Evolutionary conservation across 2,329 filamentous ascomycete species (phyloP).

Genomic region (Meredithiella fracta): DNA sequence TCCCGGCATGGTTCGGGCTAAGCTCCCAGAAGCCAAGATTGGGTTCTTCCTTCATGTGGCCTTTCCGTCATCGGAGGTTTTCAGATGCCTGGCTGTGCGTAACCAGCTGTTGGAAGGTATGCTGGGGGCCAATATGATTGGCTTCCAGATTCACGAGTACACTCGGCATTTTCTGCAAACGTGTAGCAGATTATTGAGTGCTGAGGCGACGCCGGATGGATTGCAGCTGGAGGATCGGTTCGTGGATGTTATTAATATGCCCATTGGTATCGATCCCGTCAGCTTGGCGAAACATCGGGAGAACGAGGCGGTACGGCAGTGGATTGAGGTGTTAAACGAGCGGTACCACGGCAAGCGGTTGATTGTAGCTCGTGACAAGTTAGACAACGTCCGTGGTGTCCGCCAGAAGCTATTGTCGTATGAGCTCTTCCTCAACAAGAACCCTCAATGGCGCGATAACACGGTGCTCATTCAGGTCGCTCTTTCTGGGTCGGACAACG

Average conservation of each 20-base stretch:
- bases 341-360: constrained; percentile 77
- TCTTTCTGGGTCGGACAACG: constrained; percentile 74
- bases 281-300: constrained; percentile 55
- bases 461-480: constrained; percentile 90
- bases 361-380: constrained; percentile 85
- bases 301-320: constrained; percentile 56
- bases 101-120: constrained; percentile 82
- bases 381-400: constrained; percentile 82
- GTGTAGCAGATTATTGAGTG: constrained; percentile 77
- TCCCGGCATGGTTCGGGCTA: constrained; percentile 74
- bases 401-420: constrained; percentile 85
- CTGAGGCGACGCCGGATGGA: constrained; percentile 76
- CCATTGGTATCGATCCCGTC: constrained; percentile 81
- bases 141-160: constrained; percentile 89
- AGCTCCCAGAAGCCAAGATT: constrained; percentile 83
- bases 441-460: constrained; percentile 75
- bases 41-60: constrained; percentile 92
- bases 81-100: constrained; percentile 75
- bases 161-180: constrained; percentile 89
- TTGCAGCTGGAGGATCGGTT: constrained; percentile 86
- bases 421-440: constrained; percentile 85
- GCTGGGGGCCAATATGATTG: constrained; percentile 79
- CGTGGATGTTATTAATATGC: constrained; percentile 68
- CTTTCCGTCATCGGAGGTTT: constrained; percentile 91
- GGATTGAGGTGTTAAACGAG: constrained; percentile 66